A percentile compares a stretch with the other conserved stretches of the same genome.
These are phyloP conservation scores for Nakaseomyces nivariensis DNA, from an alignment of 1,139 yeast genomes.

Conservation along the genomic window DNA sequence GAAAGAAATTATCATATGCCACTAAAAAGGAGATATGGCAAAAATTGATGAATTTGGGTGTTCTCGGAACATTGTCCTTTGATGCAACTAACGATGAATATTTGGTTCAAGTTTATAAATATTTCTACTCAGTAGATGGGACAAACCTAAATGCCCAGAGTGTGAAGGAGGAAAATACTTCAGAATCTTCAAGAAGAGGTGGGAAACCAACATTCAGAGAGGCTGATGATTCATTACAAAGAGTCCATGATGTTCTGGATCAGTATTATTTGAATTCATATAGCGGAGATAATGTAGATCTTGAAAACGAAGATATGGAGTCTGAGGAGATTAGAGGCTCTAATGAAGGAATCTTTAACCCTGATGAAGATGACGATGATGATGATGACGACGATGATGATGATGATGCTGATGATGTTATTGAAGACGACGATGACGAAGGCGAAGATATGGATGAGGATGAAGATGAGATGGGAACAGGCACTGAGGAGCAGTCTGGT, in stretches of 20 bases:
- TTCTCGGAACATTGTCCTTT: conserved; percentile 27
- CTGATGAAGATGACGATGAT: conserved; percentile 4
- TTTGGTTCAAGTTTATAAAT: conserved; percentile 25
- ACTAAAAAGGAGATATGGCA: conserved; percentile 27
- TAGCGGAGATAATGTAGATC: conserved; percentile 4
- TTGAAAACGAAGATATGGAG: conserved; percentile 6
- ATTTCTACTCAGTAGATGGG: conserved; percentile 19
- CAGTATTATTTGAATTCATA: background rate
- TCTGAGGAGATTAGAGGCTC: background rate
- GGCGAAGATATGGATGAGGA: conserved; percentile 10
- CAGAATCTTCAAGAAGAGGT: conserved; percentile 2
- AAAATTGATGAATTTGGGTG: conserved; percentile 25
- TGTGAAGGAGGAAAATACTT: background rate
- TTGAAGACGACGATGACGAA: conserved; percentile 11
- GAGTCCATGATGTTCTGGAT: conserved; percentile 3
- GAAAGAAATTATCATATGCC: conserved; percentile 10
- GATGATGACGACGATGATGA: conserved; percentile 7
- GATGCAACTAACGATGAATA: conserved; percentile 25
- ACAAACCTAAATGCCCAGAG: conserved; percentile 8
- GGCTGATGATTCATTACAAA: conserved; percentile 1
- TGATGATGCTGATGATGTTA: conserved; percentile 7
- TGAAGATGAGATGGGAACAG: conserved; percentile 5
- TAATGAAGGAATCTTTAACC: background rate
- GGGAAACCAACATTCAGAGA: background rate
- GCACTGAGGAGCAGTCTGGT: conserved; percentile 2